Conservation (phyloP, 2,329 filamentous ascomycete species). For the Dactylellina leptospora region DNA sequence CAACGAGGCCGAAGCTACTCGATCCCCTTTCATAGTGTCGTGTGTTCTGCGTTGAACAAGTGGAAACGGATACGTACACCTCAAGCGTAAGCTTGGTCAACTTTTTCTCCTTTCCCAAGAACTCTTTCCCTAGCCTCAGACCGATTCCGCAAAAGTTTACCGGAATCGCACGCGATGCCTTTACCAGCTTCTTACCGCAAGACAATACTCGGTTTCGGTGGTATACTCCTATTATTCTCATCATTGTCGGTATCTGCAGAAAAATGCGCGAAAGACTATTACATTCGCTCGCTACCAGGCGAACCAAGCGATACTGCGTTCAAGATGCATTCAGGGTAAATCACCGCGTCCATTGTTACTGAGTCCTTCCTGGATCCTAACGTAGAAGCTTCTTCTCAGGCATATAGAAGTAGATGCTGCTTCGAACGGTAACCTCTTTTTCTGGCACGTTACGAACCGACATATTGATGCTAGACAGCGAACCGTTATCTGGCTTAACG, state of each 20-base stretch:
- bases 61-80: conserved; percentile 27
- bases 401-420: conserved; percentile 89
- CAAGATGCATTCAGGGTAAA: conserved; percentile 98
- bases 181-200: conserved; percentile 18
- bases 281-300: conserved; percentile 83
- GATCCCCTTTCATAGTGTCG: conserved; percentile 6
- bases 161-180: conserved; percentile 28
- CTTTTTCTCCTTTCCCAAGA: background rate
- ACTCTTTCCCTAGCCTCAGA: conserved; percentile 7
- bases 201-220: conserved; percentile 11
- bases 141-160: background rate
- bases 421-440: conserved; percentile 93
- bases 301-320: conserved; percentile 78
- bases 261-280: conserved; percentile 84
- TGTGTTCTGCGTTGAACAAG: conserved; percentile 30
- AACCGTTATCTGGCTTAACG: conserved; percentile 96
- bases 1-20: background rate
- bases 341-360: too few species aligned
- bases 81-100: too few species aligned
- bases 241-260: conserved; percentile 61
- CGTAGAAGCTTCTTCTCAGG: conserved; percentile 63
- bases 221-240: conserved; percentile 26
- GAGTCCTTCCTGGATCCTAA: conserved; percentile 18
- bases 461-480: conserved; percentile 92
- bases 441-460: conserved; percentile 96